These are phyloP conservation scores for Aspergillus panamensis DNA, from an alignment of 495 filamentous ascomycete genomes.

Conservation along the genomic window DNA sequence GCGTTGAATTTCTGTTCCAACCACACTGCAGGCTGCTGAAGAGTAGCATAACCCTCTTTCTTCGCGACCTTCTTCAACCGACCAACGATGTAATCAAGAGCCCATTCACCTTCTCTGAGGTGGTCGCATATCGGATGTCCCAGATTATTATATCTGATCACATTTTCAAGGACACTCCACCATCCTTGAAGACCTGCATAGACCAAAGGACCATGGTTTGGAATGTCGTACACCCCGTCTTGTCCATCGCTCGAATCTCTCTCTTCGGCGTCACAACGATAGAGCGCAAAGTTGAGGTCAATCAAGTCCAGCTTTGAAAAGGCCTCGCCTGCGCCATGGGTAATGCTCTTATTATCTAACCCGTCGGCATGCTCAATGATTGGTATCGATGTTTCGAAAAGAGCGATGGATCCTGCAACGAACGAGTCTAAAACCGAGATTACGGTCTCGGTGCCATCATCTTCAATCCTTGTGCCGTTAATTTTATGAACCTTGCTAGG, in stretches of 20 bases:
- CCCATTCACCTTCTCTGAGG: conserved; percentile 87
- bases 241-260: conserved; percentile 70
- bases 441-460: conserved; percentile 63
- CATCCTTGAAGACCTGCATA: conserved; percentile 98
- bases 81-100: conserved; percentile 81
- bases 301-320: conserved; percentile 68
- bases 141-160: conserved; percentile 86
- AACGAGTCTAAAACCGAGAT: conserved; percentile 80
- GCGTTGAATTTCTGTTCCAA: conserved; percentile 78
- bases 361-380: conserved; percentile 73
- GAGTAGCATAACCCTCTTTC: conserved; percentile 52
- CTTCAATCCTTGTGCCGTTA: conserved; percentile 65
- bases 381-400: conserved; percentile 95
- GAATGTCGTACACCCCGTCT: conserved; percentile 86
- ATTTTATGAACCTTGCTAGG: conserved; percentile 74
- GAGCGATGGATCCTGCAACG: conserved; percentile 85
- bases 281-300: conserved; percentile 90
- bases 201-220: conserved; percentile 75
- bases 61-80: conserved; percentile 71
- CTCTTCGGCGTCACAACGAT: conserved; percentile 91
- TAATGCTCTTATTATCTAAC: conserved; percentile 72
- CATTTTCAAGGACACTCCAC: conserved; percentile 87
- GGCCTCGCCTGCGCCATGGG: conserved; percentile 73
- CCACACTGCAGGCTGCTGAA: conserved; percentile 70
- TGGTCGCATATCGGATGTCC: conserved; percentile 92